Conservation (phyloP, 306 rosid species). For the Casuarina equisetifolia region DNA sequence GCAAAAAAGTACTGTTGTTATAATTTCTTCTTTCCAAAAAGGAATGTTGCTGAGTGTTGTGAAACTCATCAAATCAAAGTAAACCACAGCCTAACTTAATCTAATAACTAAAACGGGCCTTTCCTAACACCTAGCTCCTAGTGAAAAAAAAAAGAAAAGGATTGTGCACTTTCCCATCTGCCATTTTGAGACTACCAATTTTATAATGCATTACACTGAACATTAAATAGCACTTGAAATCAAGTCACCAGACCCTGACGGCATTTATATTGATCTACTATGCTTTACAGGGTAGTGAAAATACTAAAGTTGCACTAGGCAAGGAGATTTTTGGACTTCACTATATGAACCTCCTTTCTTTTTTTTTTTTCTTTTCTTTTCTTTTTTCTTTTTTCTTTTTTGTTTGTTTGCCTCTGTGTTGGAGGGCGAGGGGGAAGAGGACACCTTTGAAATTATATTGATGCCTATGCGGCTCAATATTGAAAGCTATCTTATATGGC, state of each 20-base stretch:
- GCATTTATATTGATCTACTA: not conserved
- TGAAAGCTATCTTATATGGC: not conserved
- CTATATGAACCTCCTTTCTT: not conserved
- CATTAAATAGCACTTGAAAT: not conserved
- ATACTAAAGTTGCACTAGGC: too few relatives aligned
- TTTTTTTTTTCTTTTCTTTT: too few relatives aligned
- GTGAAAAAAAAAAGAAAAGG: not conserved
- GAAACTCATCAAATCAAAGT: conserved; percentile 6
- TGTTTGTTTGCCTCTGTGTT: too few relatives aligned
- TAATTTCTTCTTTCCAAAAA: conserved; percentile 6
- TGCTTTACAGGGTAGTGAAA: not conserved
- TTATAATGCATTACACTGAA: not conserved
- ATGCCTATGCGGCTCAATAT: too few relatives aligned
- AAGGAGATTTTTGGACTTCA: not conserved
- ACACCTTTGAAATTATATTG: not conserved
- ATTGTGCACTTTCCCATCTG: not conserved
- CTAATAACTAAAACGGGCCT: not conserved
- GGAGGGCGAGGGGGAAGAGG: not conserved
- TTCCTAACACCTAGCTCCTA: not conserved
- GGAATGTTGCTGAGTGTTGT: not conserved
- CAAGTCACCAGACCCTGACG: not conserved
- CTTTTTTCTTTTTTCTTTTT: too few relatives aligned
- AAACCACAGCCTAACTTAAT: not conserved
- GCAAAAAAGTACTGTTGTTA: not conserved
- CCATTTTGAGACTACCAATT: not conserved